Conservation (phyloP, 1,139 yeast genomes). For the Debaryomycetaceae sp. region DNA sequence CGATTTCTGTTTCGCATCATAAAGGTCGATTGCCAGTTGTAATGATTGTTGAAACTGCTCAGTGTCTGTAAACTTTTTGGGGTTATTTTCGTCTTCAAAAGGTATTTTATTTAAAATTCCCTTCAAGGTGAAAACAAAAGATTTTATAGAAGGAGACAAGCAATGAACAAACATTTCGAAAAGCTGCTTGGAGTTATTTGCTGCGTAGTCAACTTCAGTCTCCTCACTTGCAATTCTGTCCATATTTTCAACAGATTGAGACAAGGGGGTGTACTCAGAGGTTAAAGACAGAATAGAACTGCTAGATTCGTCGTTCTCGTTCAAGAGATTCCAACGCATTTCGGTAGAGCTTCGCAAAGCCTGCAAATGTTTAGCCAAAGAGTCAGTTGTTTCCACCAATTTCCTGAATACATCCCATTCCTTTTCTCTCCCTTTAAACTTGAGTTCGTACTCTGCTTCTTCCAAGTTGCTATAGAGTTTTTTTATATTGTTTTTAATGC, state of each 20-base stretch:
- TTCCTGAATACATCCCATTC: slow-evolving; percentile 47
- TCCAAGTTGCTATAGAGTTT: slow-evolving; percentile 44
- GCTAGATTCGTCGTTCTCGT: slow-evolving; percentile 10
- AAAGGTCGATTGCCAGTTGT: slow-evolving; percentile 49
- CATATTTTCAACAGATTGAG: slow-evolving; percentile 26
- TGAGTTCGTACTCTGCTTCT: slow-evolving; percentile 64
- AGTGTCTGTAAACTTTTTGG: slow-evolving; percentile 33
- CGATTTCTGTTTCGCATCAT: slow-evolving; percentile 52
- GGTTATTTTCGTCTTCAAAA: slow-evolving; percentile 37
- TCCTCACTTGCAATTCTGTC: slow-evolving; percentile 10
- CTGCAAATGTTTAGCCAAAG: slow-evolving; percentile 57
- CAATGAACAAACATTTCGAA: slow-evolving; percentile 65
- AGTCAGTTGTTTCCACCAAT: slow-evolving; percentile 51
- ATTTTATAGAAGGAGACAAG: slow-evolving; percentile 70
- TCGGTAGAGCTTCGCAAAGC: slow-evolving; percentile 68
- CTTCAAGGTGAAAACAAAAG: slow-evolving; percentile 61
- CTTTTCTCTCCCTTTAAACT: slow-evolving; percentile 49
- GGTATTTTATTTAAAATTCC: slow-evolving; percentile 62
- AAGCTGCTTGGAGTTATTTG: slow-evolving; percentile 46
- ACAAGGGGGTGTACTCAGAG: slow-evolving; percentile 14
- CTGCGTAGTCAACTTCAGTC: slow-evolving; percentile 19
- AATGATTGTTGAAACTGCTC: slow-evolving; percentile 49
- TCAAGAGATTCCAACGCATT: slow-evolving; percentile 57
- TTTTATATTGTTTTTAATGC: slow-evolving; percentile 39
- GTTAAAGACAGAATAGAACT: slow-evolving; percentile 6